A percentile compares a stretch with the other conserved stretches of the same genome.
Conservation (phyloP, 2,329 filamentous ascomycete species). For the Exutisphaerella laricina region DNA sequence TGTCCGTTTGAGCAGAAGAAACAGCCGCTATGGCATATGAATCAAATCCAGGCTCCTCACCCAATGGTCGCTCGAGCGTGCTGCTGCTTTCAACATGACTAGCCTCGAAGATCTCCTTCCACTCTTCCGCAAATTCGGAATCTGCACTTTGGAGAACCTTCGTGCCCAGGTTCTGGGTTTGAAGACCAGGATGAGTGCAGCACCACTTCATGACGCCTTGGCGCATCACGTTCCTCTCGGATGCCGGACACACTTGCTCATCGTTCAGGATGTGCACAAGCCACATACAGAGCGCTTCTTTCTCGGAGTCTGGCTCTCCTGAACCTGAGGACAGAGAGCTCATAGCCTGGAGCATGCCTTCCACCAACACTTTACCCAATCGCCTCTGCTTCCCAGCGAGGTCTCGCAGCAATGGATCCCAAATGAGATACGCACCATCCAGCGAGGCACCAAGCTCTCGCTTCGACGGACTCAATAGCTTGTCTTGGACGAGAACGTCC, state of each 20-base stretch:
- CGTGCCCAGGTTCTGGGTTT: no score
- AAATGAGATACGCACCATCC: conserved; percentile 42
- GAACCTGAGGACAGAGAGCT: conserved; percentile 21
- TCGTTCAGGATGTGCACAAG: conserved; percentile 42
- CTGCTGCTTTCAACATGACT: conserved; percentile 17
- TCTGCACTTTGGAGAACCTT: conserved; percentile 27
- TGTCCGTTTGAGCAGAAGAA: no score
- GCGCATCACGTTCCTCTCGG: no score
- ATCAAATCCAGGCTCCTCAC: no score
- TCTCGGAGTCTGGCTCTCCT: conserved; percentile 23
- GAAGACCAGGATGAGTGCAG: conserved; percentile 35
- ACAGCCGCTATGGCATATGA: no score
- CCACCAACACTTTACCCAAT: conserved; percentile 37
- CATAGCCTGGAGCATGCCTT: conserved; percentile 36
- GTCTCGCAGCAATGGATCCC: conserved; percentile 36
- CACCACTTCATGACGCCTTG: conserved; percentile 32
- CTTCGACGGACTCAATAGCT: conserved; percentile 35
- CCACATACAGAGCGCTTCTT: conserved; percentile 47
- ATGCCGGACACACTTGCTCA: conserved; percentile 25
- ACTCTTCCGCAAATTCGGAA: conserved; percentile 23
- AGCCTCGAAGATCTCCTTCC: conserved; percentile 34
- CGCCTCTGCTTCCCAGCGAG: conserved; percentile 33
- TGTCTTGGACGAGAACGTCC: conserved; percentile 33
- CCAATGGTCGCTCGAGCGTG: no score
- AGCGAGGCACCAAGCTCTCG: conserved; percentile 34